Percentiles rank a stretch among this genome's conserved stretches.
Conservation (phyloP, 2,329 filamentous ascomycete genomes). For the Zasmidium angulare region DNA sequence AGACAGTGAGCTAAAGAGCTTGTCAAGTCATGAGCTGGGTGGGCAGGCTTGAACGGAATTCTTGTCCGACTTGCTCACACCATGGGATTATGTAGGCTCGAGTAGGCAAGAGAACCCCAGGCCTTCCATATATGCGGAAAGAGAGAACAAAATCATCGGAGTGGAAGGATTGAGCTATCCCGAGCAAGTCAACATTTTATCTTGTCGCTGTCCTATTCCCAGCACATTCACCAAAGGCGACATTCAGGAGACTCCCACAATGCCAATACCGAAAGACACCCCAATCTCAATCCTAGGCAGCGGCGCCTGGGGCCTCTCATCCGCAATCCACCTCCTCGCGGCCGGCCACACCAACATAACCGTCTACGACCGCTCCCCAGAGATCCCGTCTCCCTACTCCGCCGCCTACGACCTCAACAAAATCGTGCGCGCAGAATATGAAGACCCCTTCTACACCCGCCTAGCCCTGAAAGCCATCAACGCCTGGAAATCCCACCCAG, state of each 20-base stretch:
- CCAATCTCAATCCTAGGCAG: conserved; percentile 2
- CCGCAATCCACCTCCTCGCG: conserved; percentile 47
- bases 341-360: conserved; percentile 49
- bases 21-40: background rate
- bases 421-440: conserved; percentile 71
- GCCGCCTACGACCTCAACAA: conserved; percentile 34
- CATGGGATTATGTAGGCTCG: background rate
- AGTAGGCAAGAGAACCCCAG: background rate
- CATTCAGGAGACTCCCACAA: background rate
- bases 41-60: background rate
- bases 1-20: background rate
- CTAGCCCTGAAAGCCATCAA: conserved; percentile 59
- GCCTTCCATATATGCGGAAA: background rate
- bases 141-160: background rate
- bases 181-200: too few species aligned
- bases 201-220: background rate
- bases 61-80: background rate
- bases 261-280: conserved; percentile 1
- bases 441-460: conserved; percentile 69
- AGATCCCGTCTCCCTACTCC: conserved; percentile 50
- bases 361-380: conserved; percentile 43
- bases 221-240: background rate
- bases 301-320: conserved; percentile 54
- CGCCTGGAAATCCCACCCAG: conserved; percentile 51
- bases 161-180: background rate